phyloP scores from a whole-genome alignment of 768 basidiomycete genomes.

The Hericium rajendrae region DNA sequence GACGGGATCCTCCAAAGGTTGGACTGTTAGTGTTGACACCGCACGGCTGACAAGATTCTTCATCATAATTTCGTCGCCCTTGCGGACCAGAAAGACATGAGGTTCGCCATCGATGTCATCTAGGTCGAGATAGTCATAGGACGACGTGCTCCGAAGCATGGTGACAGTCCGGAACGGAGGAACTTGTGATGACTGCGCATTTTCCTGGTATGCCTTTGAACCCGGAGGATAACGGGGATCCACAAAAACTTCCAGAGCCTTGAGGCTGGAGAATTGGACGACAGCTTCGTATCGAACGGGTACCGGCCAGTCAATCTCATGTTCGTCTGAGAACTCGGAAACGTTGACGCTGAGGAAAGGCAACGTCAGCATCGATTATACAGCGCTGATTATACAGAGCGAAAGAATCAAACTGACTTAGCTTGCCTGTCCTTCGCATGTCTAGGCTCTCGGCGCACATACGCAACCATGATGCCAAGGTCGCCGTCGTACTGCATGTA shows the following conservation, averaged over 20 bases:
- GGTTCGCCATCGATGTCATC: not conserved
- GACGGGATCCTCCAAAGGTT: too few relatives aligned
- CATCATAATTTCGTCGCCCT: not conserved
- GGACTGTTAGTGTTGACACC: too few relatives aligned
- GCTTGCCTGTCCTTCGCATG: too few relatives aligned
- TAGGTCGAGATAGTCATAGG: not conserved
- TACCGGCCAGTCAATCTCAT: not conserved
- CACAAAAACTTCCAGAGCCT: not conserved
- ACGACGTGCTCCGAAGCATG: not conserved
- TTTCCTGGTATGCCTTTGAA: not conserved
- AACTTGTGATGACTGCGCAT: not conserved
- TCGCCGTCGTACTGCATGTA: constrained; percentile 1
- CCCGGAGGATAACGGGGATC: not conserved
- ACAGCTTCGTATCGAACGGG: not conserved
- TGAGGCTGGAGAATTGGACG: not conserved
- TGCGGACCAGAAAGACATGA: not conserved
- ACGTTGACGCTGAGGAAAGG: not conserved
- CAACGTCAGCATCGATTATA: not conserved
- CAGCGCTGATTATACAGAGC: too few relatives aligned
- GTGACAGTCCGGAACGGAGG: not conserved
- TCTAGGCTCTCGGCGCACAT: not conserved
- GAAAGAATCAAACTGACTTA: not conserved
- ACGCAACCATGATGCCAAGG: not conserved
- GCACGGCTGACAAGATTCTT: not conserved
- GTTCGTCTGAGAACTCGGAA: not conserved